These are phyloP conservation scores for Elaphomyces granulatus DNA, from an alignment of 495 filamentous ascomycete genomes.

Conservation along the genomic window DNA sequence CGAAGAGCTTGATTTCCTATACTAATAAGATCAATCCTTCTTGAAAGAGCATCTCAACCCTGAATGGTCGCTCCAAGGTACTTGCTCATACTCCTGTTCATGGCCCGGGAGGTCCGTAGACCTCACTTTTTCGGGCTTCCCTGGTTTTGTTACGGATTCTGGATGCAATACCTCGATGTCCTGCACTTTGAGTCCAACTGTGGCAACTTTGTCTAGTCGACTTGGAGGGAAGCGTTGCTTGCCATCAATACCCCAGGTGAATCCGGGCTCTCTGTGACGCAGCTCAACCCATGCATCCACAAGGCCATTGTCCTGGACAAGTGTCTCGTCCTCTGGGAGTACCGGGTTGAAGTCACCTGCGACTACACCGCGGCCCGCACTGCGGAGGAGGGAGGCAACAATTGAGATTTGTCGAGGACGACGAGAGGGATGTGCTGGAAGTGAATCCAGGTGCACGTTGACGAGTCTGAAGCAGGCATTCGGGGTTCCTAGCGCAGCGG, in stretches of 20 bases:
- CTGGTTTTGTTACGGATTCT: no score
- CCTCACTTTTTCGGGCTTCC: no score
- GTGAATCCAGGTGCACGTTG: slow-evolving; percentile 16
- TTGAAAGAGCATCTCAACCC: no score
- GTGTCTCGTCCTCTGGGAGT: slow-evolving; percentile 10
- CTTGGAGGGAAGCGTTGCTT: slow-evolving; percentile 9
- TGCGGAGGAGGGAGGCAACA: slow-evolving; percentile 8
- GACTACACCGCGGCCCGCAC: slow-evolving; percentile 10
- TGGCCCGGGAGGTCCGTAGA: no score
- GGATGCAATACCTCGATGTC: slow-evolving; percentile 7
- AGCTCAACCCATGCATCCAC: slow-evolving; percentile 12
- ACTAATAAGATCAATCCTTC: no score
- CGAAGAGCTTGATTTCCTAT: no score
- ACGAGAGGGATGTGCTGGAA: slow-evolving; percentile 12
- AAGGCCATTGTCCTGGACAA: slow-evolving; percentile 9
- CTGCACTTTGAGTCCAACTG: slow-evolving; percentile 10
- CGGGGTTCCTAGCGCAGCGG: no score
- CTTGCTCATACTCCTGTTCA: no score
- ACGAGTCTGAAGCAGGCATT: slow-evolving; percentile 9
- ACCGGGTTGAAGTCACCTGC: slow-evolving; percentile 20
- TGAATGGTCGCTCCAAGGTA: no score
- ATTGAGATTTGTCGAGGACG: slow-evolving; percentile 12
- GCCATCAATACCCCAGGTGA: slow-evolving; percentile 13
- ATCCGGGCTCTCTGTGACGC: slow-evolving; percentile 7
- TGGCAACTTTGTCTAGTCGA: slow-evolving; percentile 14